Base-by-base conservation (phyloP, 192 early-diverging fungal genomes). In the Coemansia sp. region DNA sequence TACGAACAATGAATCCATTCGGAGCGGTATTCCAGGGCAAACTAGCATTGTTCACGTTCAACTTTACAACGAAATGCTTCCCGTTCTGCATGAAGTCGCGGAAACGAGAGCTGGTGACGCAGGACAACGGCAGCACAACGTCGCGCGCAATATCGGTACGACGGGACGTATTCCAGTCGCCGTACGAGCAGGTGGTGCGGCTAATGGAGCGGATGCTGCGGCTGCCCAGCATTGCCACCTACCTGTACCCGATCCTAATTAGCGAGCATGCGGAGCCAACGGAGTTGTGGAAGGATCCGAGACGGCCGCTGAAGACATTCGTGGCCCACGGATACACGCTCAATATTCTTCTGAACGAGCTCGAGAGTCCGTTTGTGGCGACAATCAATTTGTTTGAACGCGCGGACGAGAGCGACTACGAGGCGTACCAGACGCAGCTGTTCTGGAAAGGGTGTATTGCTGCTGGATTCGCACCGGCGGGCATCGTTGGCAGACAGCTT, bases 311-410 rank as follows among this genome's bases (percentile, higher is more conserved):
- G 15, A 61, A 62, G 8, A 73, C 72, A n/a, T 49, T 83, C 45
- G 74, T 83, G 58, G 72, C 54, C 41, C 80, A 69, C 63, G 80
- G 80, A 19, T 75, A 73, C 65, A 83, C 80, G 23, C 64, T 83
- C 44, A 83, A 83, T 60, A 83, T 83, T 19, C 68, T 83, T 16
- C 58, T 83, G 11, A 83, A 83, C 42, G 75, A 83, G 66, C 39
- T 83, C 15, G 80, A 74, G 56, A 83, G 80, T 61, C 80, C 80
- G 32, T 83, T 83, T 69, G 71, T 83, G 13, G 63, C 71, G 11
- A 83, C 80, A 23, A 77, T 83, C 44, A 63, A 83, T 63, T 63
- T 83, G 43, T 65, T 65, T 40, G 80, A 74, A 42, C 52, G 53
- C 15, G 56, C 45, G 18, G 64, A 65, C 32, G 61, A 65, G 41